phyloP scores from a whole-genome alignment of 192 early-diverging fungal species.

The Rhizophagus prolifer region DNA sequence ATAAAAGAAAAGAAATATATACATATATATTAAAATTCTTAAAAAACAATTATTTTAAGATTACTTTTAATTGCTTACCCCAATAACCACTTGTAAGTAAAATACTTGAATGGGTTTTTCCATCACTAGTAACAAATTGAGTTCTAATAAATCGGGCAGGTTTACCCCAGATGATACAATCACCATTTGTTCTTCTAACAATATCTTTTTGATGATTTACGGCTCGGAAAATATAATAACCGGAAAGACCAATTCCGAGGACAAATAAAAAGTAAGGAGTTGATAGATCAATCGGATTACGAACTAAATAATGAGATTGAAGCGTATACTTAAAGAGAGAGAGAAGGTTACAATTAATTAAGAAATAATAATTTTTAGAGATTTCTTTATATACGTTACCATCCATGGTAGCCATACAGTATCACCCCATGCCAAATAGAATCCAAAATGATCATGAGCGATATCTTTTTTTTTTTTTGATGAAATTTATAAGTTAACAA shows the following conservation, averaged over 20 bases:
- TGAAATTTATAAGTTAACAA: slow-evolving; percentile 5
- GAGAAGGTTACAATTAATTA: neutral
- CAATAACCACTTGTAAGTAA: slow-evolving; percentile 76
- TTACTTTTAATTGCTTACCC: slow-evolving; percentile 46
- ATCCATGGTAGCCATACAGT: slow-evolving; percentile 78
- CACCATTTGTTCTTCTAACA: slow-evolving; percentile 65
- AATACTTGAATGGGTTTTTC: slow-evolving; percentile 63
- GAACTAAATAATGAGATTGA: slow-evolving; percentile 76
- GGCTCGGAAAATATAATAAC: slow-evolving; percentile 79
- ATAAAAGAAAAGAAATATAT: neutral
- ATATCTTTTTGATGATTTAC: slow-evolving; percentile 82
- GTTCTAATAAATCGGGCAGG: slow-evolving; percentile 73
- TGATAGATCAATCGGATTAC: slow-evolving; percentile 69
- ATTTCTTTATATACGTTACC: slow-evolving; percentile 35
- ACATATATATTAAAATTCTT: neutral
- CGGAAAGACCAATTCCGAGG: slow-evolving; percentile 55
- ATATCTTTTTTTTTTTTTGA: slow-evolving; percentile 52
- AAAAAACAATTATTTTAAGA: slow-evolving; percentile 15
- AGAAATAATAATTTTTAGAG: neutral
- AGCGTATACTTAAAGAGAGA: slow-evolving; percentile 63
- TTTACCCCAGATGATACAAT: slow-evolving; percentile 77
- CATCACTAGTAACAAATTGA: slow-evolving; percentile 70
- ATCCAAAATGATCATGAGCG: slow-evolving; percentile 84
- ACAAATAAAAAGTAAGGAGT: slow-evolving; percentile 50
- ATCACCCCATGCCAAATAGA: slow-evolving; percentile 84